Base-by-base conservation (phyloP, 2,329 filamentous ascomycete genomes). In the Scleromitrula shiraiana region DNA sequence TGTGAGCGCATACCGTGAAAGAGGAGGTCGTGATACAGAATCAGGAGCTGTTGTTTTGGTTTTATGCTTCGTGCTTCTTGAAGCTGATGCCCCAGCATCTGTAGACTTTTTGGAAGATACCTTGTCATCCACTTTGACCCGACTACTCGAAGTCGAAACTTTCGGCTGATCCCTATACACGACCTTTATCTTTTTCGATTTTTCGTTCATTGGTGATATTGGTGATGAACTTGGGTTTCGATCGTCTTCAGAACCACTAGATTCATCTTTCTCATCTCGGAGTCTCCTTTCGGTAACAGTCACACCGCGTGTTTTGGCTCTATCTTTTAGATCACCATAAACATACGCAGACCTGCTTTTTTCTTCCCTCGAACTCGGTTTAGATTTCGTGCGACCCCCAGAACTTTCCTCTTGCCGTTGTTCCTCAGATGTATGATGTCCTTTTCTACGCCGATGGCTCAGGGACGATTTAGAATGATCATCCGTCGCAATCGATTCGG, bases 1-100 rank as follows among this genome's bases (percentile, higher is more conserved):
- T n/a, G n/a, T n/a, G n/a, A n/a, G n/a, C n/a, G 15, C 48, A 50
- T 53, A 60, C 59, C 59, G 59, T 46, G 51, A 57, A 19, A 55
- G 52, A 42, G 55, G 53, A 42, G 59, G 53, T 6, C 50, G 24
- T 37, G 51, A 46, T 17, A 51, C 37, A 12, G 44, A 32, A 47
- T 56, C 55, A n/a, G 37, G 30, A 36, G 49, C 27, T 39, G 56
- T 53, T n/a, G 51, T 53, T 20, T 55, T 53, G 48, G 54, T 41
- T 20, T 39, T 52, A 39, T 57, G 56, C 7, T 50, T 44, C 37
- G 49, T 52, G 37, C 50, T 56, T 42, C 54, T 54, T 9, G 50
- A 50, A n/a, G 51, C 27, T 40, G 51, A 53, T 10, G 17, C 26
- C 27, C 47, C 54, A 30, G 9, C 14, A 32, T 49, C 50, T 32